phyloP scores from a whole-genome alignment of 2,329 filamentous ascomycete genomes.

The Atkinsonella hypoxylon region DNA sequence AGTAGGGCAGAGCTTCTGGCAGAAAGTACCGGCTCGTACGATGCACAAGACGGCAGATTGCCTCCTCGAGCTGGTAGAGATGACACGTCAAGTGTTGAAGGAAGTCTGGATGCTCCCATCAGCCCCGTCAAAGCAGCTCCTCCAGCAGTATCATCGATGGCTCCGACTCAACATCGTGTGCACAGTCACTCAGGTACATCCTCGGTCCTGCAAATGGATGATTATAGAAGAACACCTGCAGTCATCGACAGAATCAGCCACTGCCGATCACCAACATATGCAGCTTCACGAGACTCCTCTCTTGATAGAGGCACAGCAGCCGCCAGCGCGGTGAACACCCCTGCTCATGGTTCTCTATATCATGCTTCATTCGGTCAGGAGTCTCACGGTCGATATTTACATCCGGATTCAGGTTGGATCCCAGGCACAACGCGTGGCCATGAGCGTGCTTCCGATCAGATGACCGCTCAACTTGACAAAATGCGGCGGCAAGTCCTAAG shows the following conservation, averaged over 20 bases:
- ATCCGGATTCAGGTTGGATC: conserved; percentile 36
- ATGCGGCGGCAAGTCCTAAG: conserved; percentile 81
- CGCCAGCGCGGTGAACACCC: conserved; percentile 44
- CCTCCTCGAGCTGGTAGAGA: conserved; percentile 26
- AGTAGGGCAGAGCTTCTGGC: conserved; percentile 30
- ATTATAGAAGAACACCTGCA: conserved; percentile 32
- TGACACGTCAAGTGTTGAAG: conserved; percentile 33
- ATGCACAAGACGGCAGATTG: conserved; percentile 24
- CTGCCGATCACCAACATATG: conserved; percentile 28
- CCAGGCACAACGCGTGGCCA: conserved; percentile 41
- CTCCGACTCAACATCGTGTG: conserved; percentile 22
- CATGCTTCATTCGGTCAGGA: conserved; percentile 44
- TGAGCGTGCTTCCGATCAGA: conserved; percentile 45
- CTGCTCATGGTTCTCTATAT: conserved; percentile 44
- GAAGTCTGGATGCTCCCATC: conserved; percentile 29
- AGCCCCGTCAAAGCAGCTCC: conserved; percentile 29
- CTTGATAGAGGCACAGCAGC: conserved; percentile 44
- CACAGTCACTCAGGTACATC: conserved; percentile 23
- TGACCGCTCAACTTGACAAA: conserved; percentile 51
- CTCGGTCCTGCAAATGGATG: conserved; percentile 24
- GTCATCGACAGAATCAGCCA: conserved; percentile 45
- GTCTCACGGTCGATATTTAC: conserved; percentile 30
- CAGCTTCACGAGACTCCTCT: conserved; percentile 45
- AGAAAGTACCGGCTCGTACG: conserved; percentile 25
- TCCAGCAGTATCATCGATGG: conserved; percentile 17